A percentile compares a stretch with the other conserved stretches of the same genome.
These are phyloP conservation scores for Pseudocercospora pini-densiflorae DNA, from an alignment of 2,329 filamentous ascomycete species.

Conservation along the genomic window DNA sequence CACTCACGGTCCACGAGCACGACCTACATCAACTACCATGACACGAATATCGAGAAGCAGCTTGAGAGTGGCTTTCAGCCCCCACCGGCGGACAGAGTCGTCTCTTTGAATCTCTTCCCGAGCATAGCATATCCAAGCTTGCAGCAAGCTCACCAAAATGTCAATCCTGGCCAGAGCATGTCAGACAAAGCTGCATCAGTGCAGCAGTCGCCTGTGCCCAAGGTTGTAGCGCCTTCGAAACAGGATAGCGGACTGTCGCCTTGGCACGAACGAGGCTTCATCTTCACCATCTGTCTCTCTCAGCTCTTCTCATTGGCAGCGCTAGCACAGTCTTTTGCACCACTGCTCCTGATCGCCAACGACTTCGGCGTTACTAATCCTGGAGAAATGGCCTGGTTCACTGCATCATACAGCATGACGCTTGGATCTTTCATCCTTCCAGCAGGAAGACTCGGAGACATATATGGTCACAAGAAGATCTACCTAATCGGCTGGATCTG, in stretches of 20 bases:
- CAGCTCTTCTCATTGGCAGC: constrained; percentile 22
- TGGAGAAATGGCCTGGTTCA: constrained; percentile 50
- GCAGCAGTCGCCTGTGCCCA: not conserved
- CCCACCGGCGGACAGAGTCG: not conserved
- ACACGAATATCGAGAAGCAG: not conserved
- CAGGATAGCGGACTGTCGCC: constrained; percentile 10
- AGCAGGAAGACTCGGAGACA: constrained; percentile 48
- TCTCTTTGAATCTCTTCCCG: not conserved
- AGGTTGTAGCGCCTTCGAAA: not conserved
- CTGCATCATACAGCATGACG: constrained; percentile 48
- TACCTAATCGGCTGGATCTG: constrained; percentile 46
- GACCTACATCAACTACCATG: not conserved
- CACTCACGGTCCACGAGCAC: not conserved
- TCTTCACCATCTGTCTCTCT: constrained; percentile 27
- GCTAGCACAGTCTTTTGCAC: constrained; percentile 22
- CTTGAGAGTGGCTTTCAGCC: not conserved
- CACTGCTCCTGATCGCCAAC: constrained; percentile 43
- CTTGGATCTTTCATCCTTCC: constrained; percentile 51
- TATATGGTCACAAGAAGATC: constrained; percentile 47
- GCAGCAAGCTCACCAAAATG: not conserved
- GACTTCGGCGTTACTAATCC: constrained; percentile 46
- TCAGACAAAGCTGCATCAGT: not conserved
- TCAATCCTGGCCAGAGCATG: not conserved
- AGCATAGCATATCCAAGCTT: constrained; percentile 2
- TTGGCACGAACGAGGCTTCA: constrained; percentile 33